Percentiles rank a stretch among this genome's conserved stretches.
These are phyloP conservation scores for Fraxinus xanthoxyloides DNA, from an alignment of 305 asterid species.

Conservation along the genomic window DNA sequence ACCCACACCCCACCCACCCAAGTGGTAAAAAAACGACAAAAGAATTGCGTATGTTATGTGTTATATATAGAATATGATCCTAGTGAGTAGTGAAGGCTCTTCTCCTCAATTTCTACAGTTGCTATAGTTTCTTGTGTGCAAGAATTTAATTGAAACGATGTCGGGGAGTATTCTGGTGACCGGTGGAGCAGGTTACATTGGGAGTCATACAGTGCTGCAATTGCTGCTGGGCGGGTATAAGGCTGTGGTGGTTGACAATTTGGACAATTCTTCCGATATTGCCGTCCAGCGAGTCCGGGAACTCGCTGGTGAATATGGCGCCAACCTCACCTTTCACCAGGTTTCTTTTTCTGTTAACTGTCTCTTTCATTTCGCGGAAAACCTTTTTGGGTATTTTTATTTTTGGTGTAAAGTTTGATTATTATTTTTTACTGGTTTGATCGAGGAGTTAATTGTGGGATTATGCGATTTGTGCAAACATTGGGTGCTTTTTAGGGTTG, in stretches of 20 bases:
- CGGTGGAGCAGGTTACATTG: constrained; percentile 97
- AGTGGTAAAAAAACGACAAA: not conserved
- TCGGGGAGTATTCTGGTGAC: constrained; percentile 74
- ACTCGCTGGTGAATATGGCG: constrained; percentile 66
- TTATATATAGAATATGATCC: not conserved
- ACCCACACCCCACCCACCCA: not conserved
- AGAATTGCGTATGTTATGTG: not conserved
- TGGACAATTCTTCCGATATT: constrained; percentile 78
- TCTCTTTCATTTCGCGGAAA: not conserved
- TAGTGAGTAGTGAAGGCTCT: not conserved
- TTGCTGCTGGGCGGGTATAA: constrained; percentile 67
- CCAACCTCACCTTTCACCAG: constrained; percentile 74
- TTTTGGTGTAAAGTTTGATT: constrained; percentile 5
- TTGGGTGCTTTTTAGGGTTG: not conserved
- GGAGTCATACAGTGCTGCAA: constrained; percentile 92
- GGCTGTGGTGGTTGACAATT: constrained; percentile 77
- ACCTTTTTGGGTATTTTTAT: not conserved
- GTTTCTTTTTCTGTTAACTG: constrained; percentile 29
- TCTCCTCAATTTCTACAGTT: not conserved
- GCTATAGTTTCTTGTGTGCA: not conserved
- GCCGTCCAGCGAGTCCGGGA: constrained; percentile 69
- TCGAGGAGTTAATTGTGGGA: not conserved
- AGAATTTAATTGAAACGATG: constrained; percentile 37
- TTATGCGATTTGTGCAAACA: not conserved
- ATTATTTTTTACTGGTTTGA: not conserved